These are phyloP conservation scores for Metschnikowia similis DNA, from an alignment of 805 yeast species.

Conservation along the genomic window DNA sequence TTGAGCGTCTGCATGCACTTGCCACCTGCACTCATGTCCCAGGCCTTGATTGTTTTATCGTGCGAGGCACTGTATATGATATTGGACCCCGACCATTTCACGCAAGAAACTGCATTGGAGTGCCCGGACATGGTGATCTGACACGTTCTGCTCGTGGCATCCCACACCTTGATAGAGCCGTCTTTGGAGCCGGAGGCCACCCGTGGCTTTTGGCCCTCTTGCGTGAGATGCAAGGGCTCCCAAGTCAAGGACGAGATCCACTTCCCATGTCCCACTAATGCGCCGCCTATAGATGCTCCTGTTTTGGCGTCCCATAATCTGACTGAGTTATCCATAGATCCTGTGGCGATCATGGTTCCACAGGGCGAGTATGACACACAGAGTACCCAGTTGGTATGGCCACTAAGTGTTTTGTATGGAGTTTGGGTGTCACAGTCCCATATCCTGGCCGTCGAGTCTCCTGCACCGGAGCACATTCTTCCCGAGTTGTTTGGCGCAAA, in stretches of 20 bases:
- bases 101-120: conserved; percentile 83
- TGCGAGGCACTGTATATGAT: conserved; percentile 86
- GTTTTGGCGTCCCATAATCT: conserved; percentile 79
- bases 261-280: conserved; percentile 77
- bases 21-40: conserved; percentile 79
- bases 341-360: conserved; percentile 89
- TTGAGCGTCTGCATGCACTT: conserved; percentile 71
- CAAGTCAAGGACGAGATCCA: conserved; percentile 88
- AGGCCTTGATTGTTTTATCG: conserved; percentile 87
- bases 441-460: conserved; percentile 90
- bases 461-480: conserved; percentile 90
- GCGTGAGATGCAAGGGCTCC: conserved; percentile 88
- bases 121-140: conserved; percentile 79
- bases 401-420: conserved; percentile 71
- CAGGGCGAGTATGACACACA: conserved; percentile 91
- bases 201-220: conserved; percentile 61
- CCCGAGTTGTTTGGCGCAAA: conserved; percentile 89
- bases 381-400: conserved; percentile 92
- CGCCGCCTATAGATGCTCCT: conserved; percentile 70
- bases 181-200: conserved; percentile 89
- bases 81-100: conserved; percentile 94
- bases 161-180: conserved; percentile 88
- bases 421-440: conserved; percentile 98
- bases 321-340: conserved; percentile 88
- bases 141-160: conserved; percentile 63